Base-by-base conservation (phyloP, 2,329 filamentous ascomycete genomes). In the Rutstroemia sp. region DNA sequence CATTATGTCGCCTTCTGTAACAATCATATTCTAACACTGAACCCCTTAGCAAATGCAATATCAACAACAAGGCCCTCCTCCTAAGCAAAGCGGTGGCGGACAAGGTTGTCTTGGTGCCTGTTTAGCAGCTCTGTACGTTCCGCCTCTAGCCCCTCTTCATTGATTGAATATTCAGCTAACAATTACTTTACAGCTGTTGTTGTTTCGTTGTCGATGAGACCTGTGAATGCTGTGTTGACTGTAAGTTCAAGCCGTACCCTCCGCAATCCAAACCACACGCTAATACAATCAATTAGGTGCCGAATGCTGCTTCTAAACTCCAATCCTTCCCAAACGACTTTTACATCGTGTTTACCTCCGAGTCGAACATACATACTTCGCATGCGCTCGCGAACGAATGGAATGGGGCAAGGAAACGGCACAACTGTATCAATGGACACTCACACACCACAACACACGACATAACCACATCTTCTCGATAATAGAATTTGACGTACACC, bases 121-220 rank as follows among this genome's bases (percentile, higher is more conserved):
- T 66, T 66, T 79, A 10, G 77, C 76, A 27, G 70, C 73, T 14
- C 62, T 77, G 39, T 42, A 42, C 9, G 39, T 42, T n/a, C 39
- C 39, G 5, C 39, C 16, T 42, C 18, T 34, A 34, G 30, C 39
- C 14, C 16, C 14, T 18, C 39, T 42, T 18, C 16, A 8, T 19
- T 10, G 5, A 42, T 8, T 42, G 16, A 9, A 42, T 7, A 42
- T 42, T 19, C 9, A 5, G 18, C 39, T 42, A 42, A 42, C 9
- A 42, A n/a, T 42, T 18, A n/a, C 39, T 19, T 2, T 42, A 5
- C 39, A 42, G 39, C 41, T 78, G 77, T 66, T 79, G 76, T 65
- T 79, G 77, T 67, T 79, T 76, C 63, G 71, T 77, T 54, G 75
- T 73, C 61, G 77, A 78, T 62, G 74, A 79, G 62, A 72, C 74